Conservation (phyloP, 2,329 filamentous ascomycete genomes). For the Xylaria sp. region DNA sequence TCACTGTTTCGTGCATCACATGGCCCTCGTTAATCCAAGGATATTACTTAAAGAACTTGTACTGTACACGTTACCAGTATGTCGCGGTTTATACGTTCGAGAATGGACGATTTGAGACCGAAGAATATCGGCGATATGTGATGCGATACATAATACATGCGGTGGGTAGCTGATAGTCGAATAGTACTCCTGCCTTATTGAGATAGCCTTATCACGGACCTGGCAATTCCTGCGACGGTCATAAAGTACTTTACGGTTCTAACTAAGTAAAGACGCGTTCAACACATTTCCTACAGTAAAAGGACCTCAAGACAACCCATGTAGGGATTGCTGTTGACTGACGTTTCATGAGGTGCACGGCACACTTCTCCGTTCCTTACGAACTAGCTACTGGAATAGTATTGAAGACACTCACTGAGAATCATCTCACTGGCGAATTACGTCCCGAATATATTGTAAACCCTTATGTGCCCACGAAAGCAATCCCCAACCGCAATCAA, state of each 20-base stretch:
- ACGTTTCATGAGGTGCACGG: background rate
- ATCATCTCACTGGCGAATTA: background rate
- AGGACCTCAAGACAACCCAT: slow-evolving; percentile 5
- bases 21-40: slow-evolving; percentile 7
- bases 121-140: slow-evolving; percentile 5
- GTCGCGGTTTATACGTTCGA: slow-evolving; percentile 5
- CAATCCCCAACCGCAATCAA: background rate
- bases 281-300: background rate
- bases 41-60: background rate
- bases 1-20: slow-evolving; percentile 19
- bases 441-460: background rate
- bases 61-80: slow-evolving; percentile 2
- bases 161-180: slow-evolving; percentile 8
- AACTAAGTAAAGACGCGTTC: background rate
- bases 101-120: slow-evolving; percentile 4
- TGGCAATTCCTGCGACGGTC: slow-evolving; percentile 7
- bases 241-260: slow-evolving; percentile 13
- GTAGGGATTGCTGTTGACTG: slow-evolving; percentile 5
- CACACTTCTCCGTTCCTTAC: background rate
- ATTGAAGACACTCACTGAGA: background rate
- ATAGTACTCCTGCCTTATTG: slow-evolving; percentile 27
- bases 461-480: background rate
- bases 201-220: slow-evolving; percentile 23
- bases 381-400: background rate
- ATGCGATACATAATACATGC: background rate